These are phyloP conservation scores for Agaricales sp. DNA, from an alignment of 1,284 basidiomycete genomes.

Conservation along the genomic window DNA sequence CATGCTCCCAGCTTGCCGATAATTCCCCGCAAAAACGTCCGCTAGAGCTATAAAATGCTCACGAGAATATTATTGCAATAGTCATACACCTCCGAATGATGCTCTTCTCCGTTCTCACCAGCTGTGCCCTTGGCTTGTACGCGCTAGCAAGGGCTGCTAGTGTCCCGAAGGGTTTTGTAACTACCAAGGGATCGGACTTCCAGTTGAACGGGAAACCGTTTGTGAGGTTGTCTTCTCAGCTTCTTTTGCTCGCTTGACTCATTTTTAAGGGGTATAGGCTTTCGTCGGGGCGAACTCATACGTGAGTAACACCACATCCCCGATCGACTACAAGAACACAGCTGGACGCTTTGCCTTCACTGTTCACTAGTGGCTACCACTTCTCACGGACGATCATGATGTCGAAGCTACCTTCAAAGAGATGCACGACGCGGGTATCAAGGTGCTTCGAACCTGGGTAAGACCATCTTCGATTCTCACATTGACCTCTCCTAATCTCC, in stretches of 20 bases:
- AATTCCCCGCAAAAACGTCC: too few relatives aligned
- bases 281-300: conserved; percentile 32
- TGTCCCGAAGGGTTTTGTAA: conserved; percentile 28
- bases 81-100: too few relatives aligned
- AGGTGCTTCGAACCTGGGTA: conserved; percentile 30
- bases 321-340: not conserved
- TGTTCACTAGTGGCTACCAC: conserved; percentile 29
- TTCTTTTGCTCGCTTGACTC: not conserved
- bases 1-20: too few relatives aligned
- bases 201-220: conserved; percentile 36
- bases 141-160: not conserved
- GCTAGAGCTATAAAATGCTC: too few relatives aligned
- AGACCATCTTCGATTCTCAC: too few relatives aligned
- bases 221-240: conserved; percentile 17
- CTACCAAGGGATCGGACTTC: conserved; percentile 30
- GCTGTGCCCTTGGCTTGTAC: not conserved
- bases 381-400: conserved; percentile 24
- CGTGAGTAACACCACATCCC: conserved; percentile 12
- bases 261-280: conserved; percentile 13
- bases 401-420: conserved; percentile 25
- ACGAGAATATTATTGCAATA: too few relatives aligned
- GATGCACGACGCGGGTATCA: conserved; percentile 25
- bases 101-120: too few relatives aligned
- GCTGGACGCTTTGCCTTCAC: not conserved
- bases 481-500: not conserved